Base-by-base conservation (phyloP, 257 asterid species). In the Penstemon davidsonii region DNA sequence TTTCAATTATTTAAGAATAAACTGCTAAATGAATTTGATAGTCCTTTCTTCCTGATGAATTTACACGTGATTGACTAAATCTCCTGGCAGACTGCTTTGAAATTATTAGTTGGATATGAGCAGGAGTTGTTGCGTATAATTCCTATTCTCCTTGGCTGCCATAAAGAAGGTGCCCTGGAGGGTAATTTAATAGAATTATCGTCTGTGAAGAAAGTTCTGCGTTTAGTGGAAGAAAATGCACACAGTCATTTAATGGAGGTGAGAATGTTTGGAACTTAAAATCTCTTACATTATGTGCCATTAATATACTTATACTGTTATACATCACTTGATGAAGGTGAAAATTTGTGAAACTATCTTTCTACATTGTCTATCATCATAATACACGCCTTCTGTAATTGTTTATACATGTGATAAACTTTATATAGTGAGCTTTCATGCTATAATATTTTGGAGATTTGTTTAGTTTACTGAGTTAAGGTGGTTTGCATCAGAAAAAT, bases 221-320 rank as follows among this genome's bases (percentile, higher is more conserved):
- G 76, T 70, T 78, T 81, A 39, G 82, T 87, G 77, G 95, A 85
- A 76, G 96, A 91, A 73, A 86, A 81, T 79, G 95, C 95, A 15
- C 88, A 68, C 80, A 87, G 97, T 83, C 96, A 84, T 81, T 85
- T 94, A 80, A 87, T 94, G 97, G 99, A 94, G 99, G 99, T 94
- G 68, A 69, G 81, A 42, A 40, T 58, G 56, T 66, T 43, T 19
- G 13, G n/a, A 11, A 59, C 43, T 55, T 38, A 51, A 38, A 40
- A 11, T 19, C 71, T 33, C 56, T 54, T 60, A 45, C 55, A 41
- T 63, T 62, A 41, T 69, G 9, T 55, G n/a, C 37, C 5, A 38
- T 51, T 25, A 45, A 25, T 47, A 41, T 62, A 41, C 33, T 25
- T 25, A 1, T 25, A 25, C 33, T n/a, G n/a, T n/a, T n/a, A n/a